Conservation (phyloP, 805 yeast genomes). For the Myxozyma mucilagina region DNA sequence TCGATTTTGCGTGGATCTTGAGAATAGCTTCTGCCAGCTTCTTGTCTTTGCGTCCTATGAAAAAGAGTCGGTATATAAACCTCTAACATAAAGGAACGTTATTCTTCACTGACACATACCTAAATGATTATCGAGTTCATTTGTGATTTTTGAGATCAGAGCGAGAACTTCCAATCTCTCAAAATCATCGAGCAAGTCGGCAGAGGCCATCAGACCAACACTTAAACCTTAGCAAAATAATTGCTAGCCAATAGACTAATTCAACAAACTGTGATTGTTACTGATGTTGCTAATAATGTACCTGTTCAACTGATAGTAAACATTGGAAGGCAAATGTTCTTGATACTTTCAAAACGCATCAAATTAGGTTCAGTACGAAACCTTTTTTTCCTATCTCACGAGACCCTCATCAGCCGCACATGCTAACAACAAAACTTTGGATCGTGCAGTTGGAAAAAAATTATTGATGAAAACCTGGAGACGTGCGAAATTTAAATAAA, state of each 20-base stretch:
- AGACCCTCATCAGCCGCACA: no score
- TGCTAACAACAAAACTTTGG: no score
- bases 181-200: slow-evolving; percentile 34
- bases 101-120: slow-evolving; percentile 20
- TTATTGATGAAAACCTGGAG: background rate
- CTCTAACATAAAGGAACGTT: no score
- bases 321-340: no score
- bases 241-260: no score
- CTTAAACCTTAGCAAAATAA: no score
- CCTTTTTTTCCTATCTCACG: no score
- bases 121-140: slow-evolving; percentile 38
- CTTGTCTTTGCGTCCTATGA: slow-evolving; percentile 45
- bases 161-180: slow-evolving; percentile 40
- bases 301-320: no score
- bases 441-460: background rate
- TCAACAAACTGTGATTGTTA: no score
- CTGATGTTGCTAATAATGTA: no score
- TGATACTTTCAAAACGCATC: no score
- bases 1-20: slow-evolving; percentile 43
- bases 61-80: background rate
- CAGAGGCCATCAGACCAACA: background rate
- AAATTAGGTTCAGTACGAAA: no score
- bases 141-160: slow-evolving; percentile 40
- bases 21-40: slow-evolving; percentile 51
- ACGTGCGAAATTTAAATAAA: background rate